These are phyloP conservation scores for Arthrobotrys sphaeroides DNA, from an alignment of 2,329 filamentous ascomycete species.

Conservation along the genomic window DNA sequence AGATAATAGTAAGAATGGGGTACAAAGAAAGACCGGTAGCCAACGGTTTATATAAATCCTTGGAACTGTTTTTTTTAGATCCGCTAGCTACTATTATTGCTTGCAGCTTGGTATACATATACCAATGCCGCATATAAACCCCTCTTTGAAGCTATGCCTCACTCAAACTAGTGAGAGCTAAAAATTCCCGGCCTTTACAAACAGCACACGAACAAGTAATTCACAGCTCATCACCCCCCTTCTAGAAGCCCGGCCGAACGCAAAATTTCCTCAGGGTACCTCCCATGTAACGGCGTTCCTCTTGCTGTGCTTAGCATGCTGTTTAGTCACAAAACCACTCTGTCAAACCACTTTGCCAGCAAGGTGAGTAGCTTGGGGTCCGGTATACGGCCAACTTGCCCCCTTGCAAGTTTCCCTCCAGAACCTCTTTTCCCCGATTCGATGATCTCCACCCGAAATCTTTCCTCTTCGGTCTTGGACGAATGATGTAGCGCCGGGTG, in stretches of 20 bases:
- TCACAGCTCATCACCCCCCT: neutral
- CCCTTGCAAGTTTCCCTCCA: neutral
- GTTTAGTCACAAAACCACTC: neutral
- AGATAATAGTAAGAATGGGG: conserved; percentile 8
- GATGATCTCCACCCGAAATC: conserved; percentile 22
- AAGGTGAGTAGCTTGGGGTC: neutral
- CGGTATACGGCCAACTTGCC: neutral
- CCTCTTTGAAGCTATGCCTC: conserved; percentile 33
- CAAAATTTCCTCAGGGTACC: neutral
- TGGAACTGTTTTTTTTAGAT: neutral
- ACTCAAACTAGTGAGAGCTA: conserved; percentile 2
- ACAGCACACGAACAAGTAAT: neutral
- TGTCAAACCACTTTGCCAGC: neutral
- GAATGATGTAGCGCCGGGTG: conserved; percentile 33
- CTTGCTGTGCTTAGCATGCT: neutral
- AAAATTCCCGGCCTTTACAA: conserved; percentile 6
- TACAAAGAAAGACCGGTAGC: conserved; percentile 9
- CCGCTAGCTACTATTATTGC: conserved; percentile 1
- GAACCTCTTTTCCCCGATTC: conserved; percentile 13
- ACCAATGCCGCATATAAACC: conserved; percentile 24
- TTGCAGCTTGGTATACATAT: conserved; percentile 29
- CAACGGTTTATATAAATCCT: conserved; percentile 21
- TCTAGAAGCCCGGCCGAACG: conserved; percentile 24
- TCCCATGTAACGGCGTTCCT: neutral
- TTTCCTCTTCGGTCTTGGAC: conserved; percentile 26